A percentile compares a stretch with the other conserved stretches of the same genome.
These are phyloP conservation scores for Aspergillus sp. DNA, from an alignment of 2,329 filamentous ascomycete species.

Conservation along the genomic window DNA sequence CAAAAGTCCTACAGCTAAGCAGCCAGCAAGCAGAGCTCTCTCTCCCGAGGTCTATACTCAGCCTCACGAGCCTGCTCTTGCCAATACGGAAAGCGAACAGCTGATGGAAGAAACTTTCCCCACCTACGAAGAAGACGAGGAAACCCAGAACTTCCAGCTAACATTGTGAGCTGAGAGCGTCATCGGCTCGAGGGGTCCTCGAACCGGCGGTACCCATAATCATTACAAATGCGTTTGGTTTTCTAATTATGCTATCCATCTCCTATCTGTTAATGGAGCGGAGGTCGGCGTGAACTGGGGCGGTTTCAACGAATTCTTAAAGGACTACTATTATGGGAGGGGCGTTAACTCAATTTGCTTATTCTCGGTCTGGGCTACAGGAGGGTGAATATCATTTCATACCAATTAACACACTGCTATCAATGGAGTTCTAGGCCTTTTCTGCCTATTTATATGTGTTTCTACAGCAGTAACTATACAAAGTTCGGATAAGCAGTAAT, in stretches of 20 bases:
- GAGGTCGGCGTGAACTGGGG: constrained; percentile 1
- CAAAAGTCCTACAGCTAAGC: constrained; percentile 20
- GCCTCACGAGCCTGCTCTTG: constrained; percentile 42
- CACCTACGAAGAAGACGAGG: constrained; percentile 40
- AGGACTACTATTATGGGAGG: constrained; percentile 6
- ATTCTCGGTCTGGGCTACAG: constrained; percentile 4
- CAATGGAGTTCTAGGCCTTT: constrained; percentile 3
- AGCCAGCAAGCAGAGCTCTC: constrained; percentile 28
- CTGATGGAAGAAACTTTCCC: constrained; percentile 33
- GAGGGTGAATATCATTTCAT: constrained; percentile 3
- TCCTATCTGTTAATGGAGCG: too few species aligned
- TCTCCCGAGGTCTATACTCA: constrained; percentile 45
- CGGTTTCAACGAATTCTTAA: not conserved
- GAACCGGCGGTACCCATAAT: not conserved
- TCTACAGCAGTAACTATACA: too few species aligned
- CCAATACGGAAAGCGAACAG: constrained; percentile 46
- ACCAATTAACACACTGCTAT: constrained; percentile 5
- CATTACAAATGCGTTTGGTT: not conserved
- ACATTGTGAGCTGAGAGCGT: constrained; percentile 27
- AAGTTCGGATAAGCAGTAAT: not conserved
- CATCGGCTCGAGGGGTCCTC: not conserved
- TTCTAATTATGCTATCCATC: constrained; percentile 1
- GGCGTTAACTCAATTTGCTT: constrained; percentile 10
- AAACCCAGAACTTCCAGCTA: constrained; percentile 41
- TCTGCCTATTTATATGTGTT: not conserved